phyloP scores from a whole-genome alignment of 257 asterid genomes.

The Salvia miltiorrhiza region DNA sequence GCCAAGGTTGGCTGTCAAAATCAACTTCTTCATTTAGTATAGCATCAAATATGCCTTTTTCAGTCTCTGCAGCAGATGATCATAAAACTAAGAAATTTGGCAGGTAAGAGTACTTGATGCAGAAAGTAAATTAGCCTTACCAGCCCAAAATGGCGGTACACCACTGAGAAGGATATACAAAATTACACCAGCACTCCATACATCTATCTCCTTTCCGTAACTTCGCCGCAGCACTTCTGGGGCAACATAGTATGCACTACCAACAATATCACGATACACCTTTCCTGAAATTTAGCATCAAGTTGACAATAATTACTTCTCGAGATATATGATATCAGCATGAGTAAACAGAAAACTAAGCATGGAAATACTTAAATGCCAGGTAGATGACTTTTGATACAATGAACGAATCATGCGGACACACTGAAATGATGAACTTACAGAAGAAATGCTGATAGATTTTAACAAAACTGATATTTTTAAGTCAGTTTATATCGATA shows the following conservation, averaged over 20 bases:
- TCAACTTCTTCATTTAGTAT: conserved; percentile 51
- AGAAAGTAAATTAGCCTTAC: conserved; percentile 32
- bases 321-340: neutral
- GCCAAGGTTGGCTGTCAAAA: conserved; percentile 61
- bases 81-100: neutral
- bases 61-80: conserved; percentile 43
- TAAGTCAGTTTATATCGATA: neutral
- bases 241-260: conserved; percentile 91
- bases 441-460: neutral
- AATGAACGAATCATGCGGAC: neutral
- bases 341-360: neutral
- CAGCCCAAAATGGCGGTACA: conserved; percentile 98
- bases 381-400: neutral
- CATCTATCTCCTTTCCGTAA: conserved; percentile 81
- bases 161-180: conserved; percentile 83
- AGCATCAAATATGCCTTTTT: conserved; percentile 54
- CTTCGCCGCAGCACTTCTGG: conserved; percentile 79
- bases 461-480: neutral
- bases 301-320: neutral
- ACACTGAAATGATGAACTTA: neutral
- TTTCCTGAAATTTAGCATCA: conserved; percentile 46
- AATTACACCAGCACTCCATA: conserved; percentile 96
- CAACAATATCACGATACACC: conserved; percentile 77
- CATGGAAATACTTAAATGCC: neutral
- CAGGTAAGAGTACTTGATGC: neutral